Evolutionary conservation across 345 rosid genomes (phyloP), one percentile per base, ranked within the genome.

Genomic region (Lepidium africanum): DNA sequence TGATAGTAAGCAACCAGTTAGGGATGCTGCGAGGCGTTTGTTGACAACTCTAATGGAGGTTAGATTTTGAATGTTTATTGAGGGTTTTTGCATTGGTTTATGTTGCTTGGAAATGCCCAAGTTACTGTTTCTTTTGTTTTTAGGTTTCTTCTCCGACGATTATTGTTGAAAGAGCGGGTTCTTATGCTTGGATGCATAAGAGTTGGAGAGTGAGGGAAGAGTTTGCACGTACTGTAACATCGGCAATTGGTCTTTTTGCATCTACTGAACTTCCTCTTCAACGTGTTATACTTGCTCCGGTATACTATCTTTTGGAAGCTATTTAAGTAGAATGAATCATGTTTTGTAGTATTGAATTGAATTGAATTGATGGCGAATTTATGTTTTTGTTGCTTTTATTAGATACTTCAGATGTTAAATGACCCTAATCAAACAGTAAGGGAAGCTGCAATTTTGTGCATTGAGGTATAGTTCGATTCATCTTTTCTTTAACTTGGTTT

Each of bases 1-100:
- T 6, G 97, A 94, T 50, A 83, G 81, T 17, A 94, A 91, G 64
- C 99, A 94, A 70, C 99, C 99, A 0, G 99, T 94, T 30, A 75
- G 99, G 23, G 97, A 94, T 65, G 97, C 99, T 12, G 97, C 99
- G 5, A 82, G 97, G 71, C 87, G 99, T 27, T 78, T 94, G 47
- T 68, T 94, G 77, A 90, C 92, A 15, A 94, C 99, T 65, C 91
- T 94, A n/a, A 94, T 94, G 99, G 97, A 94, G 99, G 99, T 91
- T 10, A 65, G 0, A 30, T 11, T 70, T 47, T 58, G 57, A 35
- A 37, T 39, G 9, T 25, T 36, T 25, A 3, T 9, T 10, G 3
- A 15, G 7, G 49, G 41, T 0, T 14, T 68, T 58, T 33, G 64
- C 21, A 56, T 67, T 37, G 35, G 12, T 32, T 36, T n/a, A 19